Evolutionary conservation across 164 flowering plant genomes (phyloP).

Genomic region (Malania oleifera): DNA sequence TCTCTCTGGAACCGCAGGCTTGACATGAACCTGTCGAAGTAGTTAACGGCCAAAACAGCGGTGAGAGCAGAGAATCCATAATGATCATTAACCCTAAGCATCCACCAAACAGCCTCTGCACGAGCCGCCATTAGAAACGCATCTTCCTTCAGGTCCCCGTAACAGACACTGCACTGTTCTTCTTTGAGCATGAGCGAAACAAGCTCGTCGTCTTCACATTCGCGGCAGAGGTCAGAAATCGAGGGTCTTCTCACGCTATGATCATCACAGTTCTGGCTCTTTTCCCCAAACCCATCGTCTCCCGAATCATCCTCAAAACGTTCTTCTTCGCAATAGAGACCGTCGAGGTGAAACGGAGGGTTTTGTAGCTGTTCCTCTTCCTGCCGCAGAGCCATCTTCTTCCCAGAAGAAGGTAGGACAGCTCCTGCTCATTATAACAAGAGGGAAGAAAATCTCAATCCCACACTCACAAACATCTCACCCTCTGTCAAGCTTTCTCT

Average conservation of each 20-base stretch:
- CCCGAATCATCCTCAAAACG: slow-evolving; percentile 20
- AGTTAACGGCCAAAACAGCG: slow-evolving; percentile 48
- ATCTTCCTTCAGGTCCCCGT: slow-evolving; percentile 14
- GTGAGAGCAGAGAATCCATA: slow-evolving; percentile 44
- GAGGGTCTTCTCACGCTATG: slow-evolving; percentile 3
- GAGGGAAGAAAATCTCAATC: slow-evolving; percentile 3
- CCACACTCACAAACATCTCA: slow-evolving; percentile 15
- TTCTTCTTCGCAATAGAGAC: slow-evolving; percentile 48
- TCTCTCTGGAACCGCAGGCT: slow-evolving; percentile 38
- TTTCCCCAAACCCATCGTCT: slow-evolving; percentile 12
- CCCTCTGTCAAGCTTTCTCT: slow-evolving; percentile 11
- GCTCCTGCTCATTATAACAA: slow-evolving; percentile 20
- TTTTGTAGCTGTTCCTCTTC: slow-evolving; percentile 15
- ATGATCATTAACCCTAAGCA: slow-evolving; percentile 32
- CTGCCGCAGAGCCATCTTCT: slow-evolving; percentile 29
- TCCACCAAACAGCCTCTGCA: slow-evolving; percentile 43
- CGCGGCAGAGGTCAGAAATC: slow-evolving; percentile 34
- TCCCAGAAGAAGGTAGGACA: slow-evolving; percentile 26
- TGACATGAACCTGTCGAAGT: slow-evolving; percentile 44
- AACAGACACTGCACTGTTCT: slow-evolving; percentile 14
- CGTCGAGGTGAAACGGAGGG: slow-evolving; percentile 25
- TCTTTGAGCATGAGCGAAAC: slow-evolving; percentile 34
- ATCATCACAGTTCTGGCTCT: slow-evolving; percentile 4
- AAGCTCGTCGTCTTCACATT: slow-evolving; percentile 47
- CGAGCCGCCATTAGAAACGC: slow-evolving; percentile 24